Base-by-base conservation (phyloP, 208 protist genomes). In the Trypanosoma avium region DNA sequence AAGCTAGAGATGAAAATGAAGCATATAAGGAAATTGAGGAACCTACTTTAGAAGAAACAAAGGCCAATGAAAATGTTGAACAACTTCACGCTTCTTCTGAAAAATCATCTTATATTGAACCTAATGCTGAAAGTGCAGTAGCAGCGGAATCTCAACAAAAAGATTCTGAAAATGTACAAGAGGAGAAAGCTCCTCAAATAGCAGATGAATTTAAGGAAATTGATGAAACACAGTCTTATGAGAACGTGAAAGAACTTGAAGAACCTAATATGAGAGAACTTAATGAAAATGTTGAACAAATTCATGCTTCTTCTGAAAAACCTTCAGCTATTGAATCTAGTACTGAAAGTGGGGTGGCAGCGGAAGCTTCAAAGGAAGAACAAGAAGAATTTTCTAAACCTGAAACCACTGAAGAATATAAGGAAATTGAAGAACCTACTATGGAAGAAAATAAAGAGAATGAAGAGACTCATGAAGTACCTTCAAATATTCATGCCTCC, bases 371-470 rank as follows among this genome's bases (percentile, higher is more conserved):
- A n/a, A n/a, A n/a, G n/a, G n/a, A n/a, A n/a, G n/a, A n/a, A n/a
- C n/a, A n/a, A n/a, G n/a, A n/a, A n/a, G n/a, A n/a, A n/a, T n/a
- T n/a, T n/a, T n/a, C n/a, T n/a, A n/a, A n/a, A n/a, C n/a, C n/a
- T n/a, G n/a, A n/a, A n/a, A n/a, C n/a, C n/a, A n/a, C 48, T 29
- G 22, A 7, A 3, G 48, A 54, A 29, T 15, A 54, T n/a, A 5
- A 13, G n/a, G 24, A 21, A 43, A 17, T 32, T n/a, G 53, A 58
- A 42, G 27, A 55, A 36, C 49, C 12, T 57, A 35, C 48, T 27
- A 19, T 17, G 17, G 30, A 61, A n/a, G 62, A n/a, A 32, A 10
- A 5, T 38, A 38, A 5, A 38, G 33, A 38, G 7, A 38, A 38
- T 10, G 33, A 38, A 38, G 6, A 54, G 4, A 45, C 21, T 24